Percentiles rank a stretch among this genome's conserved stretches.
Conservation (phyloP, 169 alveolate species). For the Plasmodium cynomolgi region DNA sequence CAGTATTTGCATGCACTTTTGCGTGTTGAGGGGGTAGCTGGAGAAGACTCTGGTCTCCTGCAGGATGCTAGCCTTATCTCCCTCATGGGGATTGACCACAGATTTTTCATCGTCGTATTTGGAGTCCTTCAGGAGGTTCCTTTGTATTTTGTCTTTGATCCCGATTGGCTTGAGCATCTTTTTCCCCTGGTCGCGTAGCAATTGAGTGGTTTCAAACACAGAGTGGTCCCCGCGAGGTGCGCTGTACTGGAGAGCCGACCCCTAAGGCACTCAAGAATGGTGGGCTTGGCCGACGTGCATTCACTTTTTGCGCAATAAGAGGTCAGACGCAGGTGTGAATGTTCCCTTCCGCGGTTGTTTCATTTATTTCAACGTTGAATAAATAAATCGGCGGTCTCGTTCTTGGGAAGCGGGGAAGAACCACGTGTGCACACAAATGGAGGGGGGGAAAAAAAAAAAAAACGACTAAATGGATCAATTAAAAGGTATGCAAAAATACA, state of each 20-base stretch:
- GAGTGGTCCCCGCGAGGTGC: not conserved
- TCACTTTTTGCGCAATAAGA: not conserved
- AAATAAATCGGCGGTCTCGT: too few relatives aligned
- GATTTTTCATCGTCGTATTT: slow-evolving; percentile 55
- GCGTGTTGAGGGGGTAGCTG: slow-evolving; percentile 87
- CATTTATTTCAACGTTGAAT: not conserved
- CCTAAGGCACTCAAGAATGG: not conserved
- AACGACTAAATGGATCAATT: not conserved
- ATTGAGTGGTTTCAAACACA: not conserved
- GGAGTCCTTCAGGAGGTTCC: slow-evolving; percentile 24
- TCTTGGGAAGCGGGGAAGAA: too few relatives aligned
- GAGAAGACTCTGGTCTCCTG: slow-evolving; percentile 92
- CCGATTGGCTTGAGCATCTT: slow-evolving; percentile 47
- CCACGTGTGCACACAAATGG: not conserved
- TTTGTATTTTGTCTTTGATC: slow-evolving; percentile 58
- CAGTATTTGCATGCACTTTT: slow-evolving; percentile 87
- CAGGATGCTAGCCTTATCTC: slow-evolving; percentile 88
- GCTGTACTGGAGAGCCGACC: not conserved
- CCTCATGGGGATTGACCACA: slow-evolving; percentile 74
- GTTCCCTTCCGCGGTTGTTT: not conserved
- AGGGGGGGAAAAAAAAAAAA: not conserved
- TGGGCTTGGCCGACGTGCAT: not conserved
- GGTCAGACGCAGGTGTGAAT: not conserved
- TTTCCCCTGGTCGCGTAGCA: not conserved
- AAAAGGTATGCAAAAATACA: not conserved